Evolutionary conservation across 305 asterid species (phyloP).

Genomic region (Plantago coronopus): DNA sequence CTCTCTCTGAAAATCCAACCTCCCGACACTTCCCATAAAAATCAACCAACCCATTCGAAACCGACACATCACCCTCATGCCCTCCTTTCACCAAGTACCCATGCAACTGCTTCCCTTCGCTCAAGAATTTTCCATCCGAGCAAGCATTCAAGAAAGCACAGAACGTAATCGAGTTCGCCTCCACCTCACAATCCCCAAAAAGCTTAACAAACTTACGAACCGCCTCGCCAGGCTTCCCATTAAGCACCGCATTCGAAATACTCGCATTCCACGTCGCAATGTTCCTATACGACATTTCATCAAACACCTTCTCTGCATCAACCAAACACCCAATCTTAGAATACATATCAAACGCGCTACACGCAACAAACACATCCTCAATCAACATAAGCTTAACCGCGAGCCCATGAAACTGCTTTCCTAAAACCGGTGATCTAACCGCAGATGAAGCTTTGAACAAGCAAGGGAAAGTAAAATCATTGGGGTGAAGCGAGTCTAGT

Average conservation of each 20-base stretch:
- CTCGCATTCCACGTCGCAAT: slow-evolving; percentile 80
- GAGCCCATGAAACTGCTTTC: slow-evolving; percentile 62
- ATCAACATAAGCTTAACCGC: slow-evolving; percentile 45
- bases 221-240: slow-evolving; percentile 47
- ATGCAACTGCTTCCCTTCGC: slow-evolving; percentile 67
- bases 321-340: slow-evolving; percentile 33
- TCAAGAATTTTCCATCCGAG: slow-evolving; percentile 47
- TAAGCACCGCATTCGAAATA: slow-evolving; percentile 60
- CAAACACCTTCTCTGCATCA: slow-evolving; percentile 63
- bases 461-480: slow-evolving; percentile 84
- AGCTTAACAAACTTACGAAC: slow-evolving; percentile 51
- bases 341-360: slow-evolving; percentile 85
- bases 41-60: slow-evolving; percentile 69
- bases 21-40: slow-evolving; percentile 72
- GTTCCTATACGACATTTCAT: slow-evolving; percentile 62
- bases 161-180: slow-evolving; percentile 67
- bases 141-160: slow-evolving; percentile 83
- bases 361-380: slow-evolving; percentile 63
- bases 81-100: slow-evolving; percentile 56
- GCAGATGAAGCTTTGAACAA: slow-evolving; percentile 67
- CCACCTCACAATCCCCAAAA: slow-evolving; percentile 32
- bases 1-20: slow-evolving; percentile 41
- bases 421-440: slow-evolving; percentile 41
- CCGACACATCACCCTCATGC: slow-evolving; percentile 49
- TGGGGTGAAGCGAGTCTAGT: slow-evolving; percentile 50